Base-by-base conservation (phyloP, 306 rosid genomes). In the Fragaria iinumae region DNA sequence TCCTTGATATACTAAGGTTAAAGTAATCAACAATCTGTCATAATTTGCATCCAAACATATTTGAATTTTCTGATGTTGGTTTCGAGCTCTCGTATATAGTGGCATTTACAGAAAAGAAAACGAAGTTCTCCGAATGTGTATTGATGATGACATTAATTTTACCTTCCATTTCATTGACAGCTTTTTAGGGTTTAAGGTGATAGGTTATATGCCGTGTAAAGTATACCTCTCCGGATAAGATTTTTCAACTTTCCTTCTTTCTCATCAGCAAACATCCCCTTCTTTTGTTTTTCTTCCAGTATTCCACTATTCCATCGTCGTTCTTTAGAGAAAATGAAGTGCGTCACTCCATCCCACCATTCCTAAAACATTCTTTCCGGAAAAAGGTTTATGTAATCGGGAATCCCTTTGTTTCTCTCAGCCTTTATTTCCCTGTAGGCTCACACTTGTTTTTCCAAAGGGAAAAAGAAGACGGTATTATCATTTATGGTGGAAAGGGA, bases 151-250 rank as follows among this genome's bases (percentile, higher is more conserved):
- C 65, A 29, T 29, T 29, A 59, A 25, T 59, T 23, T 59, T 39
- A 59, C 17, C 6, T 27, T 62, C n/a, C 39, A 29, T 62, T 62
- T 62, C 69, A 34, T 32, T 32, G 43, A 64, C 21, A 64, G 34
- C 27, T 48, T 41, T 73, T 57, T 56, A 73, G 55, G 41, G 39
- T 4, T 21, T 76, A 64, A 56, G 43, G 67, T 79, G 71, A 75
- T 79, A 84, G 71, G 73, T 53, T 64, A 17, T 57, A 34, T 79
- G 88, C 36, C 88, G 91, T 91, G 93, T 87, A 86, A 91, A 91
- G 95, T 47, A 64, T 16, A 10, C 50, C 44, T 69, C 65, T 80
- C 56, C 39, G 77, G 91, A 87, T 88, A 87, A 82, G 87, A 85
- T 39, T 82, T 80, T 84, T 34, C 75, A 38, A 6, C 72, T 80